phyloP scores from a whole-genome alignment of 2,329 filamentous ascomycete genomes.

The Chaetothyriales sp. region DNA sequence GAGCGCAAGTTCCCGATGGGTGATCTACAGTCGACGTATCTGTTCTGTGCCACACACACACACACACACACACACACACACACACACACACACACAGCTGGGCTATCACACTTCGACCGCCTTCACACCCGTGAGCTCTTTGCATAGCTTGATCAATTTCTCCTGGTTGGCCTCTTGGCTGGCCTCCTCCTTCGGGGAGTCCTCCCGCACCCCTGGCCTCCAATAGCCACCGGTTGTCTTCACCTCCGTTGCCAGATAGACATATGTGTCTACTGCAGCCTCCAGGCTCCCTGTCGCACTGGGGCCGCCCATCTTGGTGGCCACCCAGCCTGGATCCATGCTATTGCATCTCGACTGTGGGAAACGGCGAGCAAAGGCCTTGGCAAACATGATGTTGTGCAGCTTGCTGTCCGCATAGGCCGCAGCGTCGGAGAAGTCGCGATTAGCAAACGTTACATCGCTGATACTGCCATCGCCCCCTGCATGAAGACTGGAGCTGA shows the following conservation, averaged over 20 bases:
- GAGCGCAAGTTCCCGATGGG: neutral
- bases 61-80: too few relatives aligned
- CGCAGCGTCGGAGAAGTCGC: constrained; percentile 20
- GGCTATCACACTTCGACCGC: neutral
- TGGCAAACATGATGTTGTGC: constrained; percentile 41
- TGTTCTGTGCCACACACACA: neutral
- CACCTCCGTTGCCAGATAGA: constrained; percentile 25
- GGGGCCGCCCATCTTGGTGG: constrained; percentile 39
- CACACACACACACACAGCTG: neutral
- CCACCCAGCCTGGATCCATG: constrained; percentile 40
- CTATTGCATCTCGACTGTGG: constrained; percentile 32
- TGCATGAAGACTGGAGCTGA: constrained; percentile 38
- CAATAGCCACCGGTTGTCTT: neutral
- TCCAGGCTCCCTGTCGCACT: constrained; percentile 34
- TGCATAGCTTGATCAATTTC: neutral
- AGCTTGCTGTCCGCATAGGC: constrained; percentile 43
- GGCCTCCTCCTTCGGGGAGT: neutral
- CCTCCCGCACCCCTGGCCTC: neutral
- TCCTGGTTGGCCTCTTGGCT: neutral
- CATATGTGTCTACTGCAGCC: constrained; percentile 32
- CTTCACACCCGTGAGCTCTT: neutral
- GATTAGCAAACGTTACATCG: neutral
- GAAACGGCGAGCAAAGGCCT: constrained; percentile 36
- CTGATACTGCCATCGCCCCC: constrained; percentile 25
- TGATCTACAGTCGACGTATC: neutral